These are phyloP conservation scores for Gaeumannomyces sp. DNA, from an alignment of 2,329 filamentous ascomycete species.

Conservation along the genomic window DNA sequence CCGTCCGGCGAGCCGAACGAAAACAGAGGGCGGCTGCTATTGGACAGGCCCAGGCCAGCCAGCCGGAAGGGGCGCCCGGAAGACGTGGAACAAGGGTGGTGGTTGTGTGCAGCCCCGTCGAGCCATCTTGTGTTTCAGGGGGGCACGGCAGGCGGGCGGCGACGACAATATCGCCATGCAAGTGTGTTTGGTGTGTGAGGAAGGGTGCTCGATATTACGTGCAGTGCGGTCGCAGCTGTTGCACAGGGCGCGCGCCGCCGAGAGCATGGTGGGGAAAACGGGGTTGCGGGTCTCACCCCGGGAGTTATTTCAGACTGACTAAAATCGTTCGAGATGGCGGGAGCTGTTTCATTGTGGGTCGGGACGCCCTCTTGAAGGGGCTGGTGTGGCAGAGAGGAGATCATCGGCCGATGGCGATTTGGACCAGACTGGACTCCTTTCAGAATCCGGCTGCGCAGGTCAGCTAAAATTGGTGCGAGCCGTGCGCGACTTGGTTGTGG, in stretches of 20 bases:
- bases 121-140: background rate
- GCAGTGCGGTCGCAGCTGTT: background rate
- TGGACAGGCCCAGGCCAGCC: background rate
- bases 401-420: slow-evolving; percentile 5
- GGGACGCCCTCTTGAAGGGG: background rate
- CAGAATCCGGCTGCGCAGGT: no score
- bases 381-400: slow-evolving; percentile 6
- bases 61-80: no score
- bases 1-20: background rate
- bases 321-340: background rate
- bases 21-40: background rate
- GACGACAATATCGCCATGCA: background rate
- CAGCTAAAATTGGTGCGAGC: background rate
- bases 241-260: no score
- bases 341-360: slow-evolving; percentile 4
- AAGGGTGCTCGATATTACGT: background rate
- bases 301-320: background rate
- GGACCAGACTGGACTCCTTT: background rate
- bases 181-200: background rate
- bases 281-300: background rate
- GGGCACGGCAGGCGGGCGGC: no score
- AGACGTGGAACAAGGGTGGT: background rate
- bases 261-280: no score
- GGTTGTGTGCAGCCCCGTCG: background rate
- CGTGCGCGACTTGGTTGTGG: background rate